These are phyloP conservation scores for Phytophthora multivora DNA, from an alignment of 352 stramenopile genomes.

Conservation along the genomic window DNA sequence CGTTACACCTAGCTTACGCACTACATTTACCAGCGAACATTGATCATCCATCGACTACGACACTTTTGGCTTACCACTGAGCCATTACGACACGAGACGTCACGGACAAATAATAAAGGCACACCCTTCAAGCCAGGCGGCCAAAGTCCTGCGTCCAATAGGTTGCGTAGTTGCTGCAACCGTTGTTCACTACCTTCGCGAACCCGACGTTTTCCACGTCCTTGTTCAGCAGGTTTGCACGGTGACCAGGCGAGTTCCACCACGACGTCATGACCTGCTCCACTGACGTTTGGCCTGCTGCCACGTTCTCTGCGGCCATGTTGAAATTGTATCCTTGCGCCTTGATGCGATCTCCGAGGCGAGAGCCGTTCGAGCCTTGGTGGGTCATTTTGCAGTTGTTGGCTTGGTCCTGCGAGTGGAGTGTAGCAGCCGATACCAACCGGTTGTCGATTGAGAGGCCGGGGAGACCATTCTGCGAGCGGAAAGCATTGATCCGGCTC, in stretches of 20 bases:
- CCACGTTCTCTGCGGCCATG: slow-evolving; percentile 52
- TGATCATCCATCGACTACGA: slow-evolving; percentile 4
- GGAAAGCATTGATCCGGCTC: slow-evolving; percentile 49
- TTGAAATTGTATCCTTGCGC: slow-evolving; percentile 42
- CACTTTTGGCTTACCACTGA: slow-evolving; percentile 20
- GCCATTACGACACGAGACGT: slow-evolving; percentile 15
- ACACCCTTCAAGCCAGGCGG: slow-evolving; percentile 12
- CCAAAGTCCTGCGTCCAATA: slow-evolving; percentile 51
- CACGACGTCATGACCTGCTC: slow-evolving; percentile 50
- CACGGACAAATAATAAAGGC: slow-evolving; percentile 7
- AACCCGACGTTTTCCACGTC: slow-evolving; percentile 38
- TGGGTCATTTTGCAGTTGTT: slow-evolving; percentile 50
- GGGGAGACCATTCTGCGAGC: slow-evolving; percentile 33
- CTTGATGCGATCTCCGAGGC: slow-evolving; percentile 37
- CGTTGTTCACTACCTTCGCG: slow-evolving; percentile 29
- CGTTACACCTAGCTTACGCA: not conserved
- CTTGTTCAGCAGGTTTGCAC: slow-evolving; percentile 43
- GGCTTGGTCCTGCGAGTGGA: slow-evolving; percentile 53
- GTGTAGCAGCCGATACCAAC: slow-evolving; percentile 35
- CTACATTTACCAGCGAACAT: slow-evolving; percentile 8
- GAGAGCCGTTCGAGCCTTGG: slow-evolving; percentile 38
- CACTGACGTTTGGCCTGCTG: slow-evolving; percentile 45
- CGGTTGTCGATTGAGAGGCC: slow-evolving; percentile 45
- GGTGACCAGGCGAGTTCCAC: slow-evolving; percentile 56
- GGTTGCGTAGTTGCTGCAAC: slow-evolving; percentile 28